phyloP scores from a whole-genome alignment of 768 basidiomycete genomes.

The Mycena venus region DNA sequence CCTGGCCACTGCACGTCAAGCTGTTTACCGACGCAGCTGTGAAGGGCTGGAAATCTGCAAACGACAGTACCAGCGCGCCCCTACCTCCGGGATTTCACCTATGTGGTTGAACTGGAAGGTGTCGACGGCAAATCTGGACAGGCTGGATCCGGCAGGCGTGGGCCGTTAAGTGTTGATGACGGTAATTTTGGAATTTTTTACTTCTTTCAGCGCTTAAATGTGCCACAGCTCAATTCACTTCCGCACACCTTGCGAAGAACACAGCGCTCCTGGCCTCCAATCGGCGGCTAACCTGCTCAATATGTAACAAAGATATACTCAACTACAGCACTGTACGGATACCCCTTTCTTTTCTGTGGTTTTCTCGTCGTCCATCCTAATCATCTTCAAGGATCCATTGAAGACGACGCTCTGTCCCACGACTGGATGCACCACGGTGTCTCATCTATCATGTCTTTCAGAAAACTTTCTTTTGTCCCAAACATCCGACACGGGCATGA shows the following conservation, averaged over 20 bases:
- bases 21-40: conserved; percentile 77
- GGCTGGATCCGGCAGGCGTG: conserved; percentile 65
- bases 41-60: conserved; percentile 62
- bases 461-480: conserved; percentile 53
- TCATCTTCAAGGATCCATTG: conserved; percentile 60
- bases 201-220: conserved; percentile 7
- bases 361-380: conserved; percentile 6
- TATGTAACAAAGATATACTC: conserved; percentile 59
- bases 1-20: conserved; percentile 82
- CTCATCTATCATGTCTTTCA: conserved; percentile 73
- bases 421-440: conserved; percentile 60
- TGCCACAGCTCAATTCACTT: conserved; percentile 61
- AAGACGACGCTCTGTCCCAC: conserved; percentile 67
- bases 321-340: conserved; percentile 56
- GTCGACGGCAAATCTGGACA: conserved; percentile 75
- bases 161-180: conserved; percentile 71
- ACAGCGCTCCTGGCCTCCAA: conserved; percentile 54
- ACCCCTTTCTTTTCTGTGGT: conserved; percentile 18
- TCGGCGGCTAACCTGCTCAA: conserved; percentile 54
- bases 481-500: conserved; percentile 45
- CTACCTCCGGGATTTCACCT: conserved; percentile 69
- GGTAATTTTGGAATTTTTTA: conserved; percentile 50
- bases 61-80: conserved; percentile 28
- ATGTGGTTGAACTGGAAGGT: conserved; percentile 71
- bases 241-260: conserved; percentile 62